Conservation (phyloP, 148 eudicot genomes). For the Chenopodium album region DNA sequence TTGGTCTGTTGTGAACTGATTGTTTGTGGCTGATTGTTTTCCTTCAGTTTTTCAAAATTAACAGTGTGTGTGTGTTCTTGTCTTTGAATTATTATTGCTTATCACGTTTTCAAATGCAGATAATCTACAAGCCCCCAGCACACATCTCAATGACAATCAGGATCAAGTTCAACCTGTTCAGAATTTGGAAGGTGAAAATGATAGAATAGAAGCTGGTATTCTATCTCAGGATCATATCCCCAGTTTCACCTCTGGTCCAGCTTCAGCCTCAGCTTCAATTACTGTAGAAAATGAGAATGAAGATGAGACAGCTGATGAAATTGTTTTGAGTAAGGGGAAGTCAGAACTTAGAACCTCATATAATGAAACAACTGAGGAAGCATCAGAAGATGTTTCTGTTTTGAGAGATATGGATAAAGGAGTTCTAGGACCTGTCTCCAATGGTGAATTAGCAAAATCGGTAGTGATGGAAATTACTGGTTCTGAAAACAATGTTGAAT, state of each 20-base stretch:
- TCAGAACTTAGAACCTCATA: slow-evolving; percentile 9
- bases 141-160: slow-evolving; percentile 16
- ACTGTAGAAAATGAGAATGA: slow-evolving; percentile 27
- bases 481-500: slow-evolving; percentile 25
- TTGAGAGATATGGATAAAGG: slow-evolving; percentile 14
- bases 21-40: background rate
- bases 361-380: slow-evolving; percentile 24
- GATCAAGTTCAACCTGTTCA: slow-evolving; percentile 15
- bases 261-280: slow-evolving; percentile 20
- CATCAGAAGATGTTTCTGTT: slow-evolving; percentile 25
- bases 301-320: slow-evolving; percentile 22
- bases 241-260: slow-evolving; percentile 15
- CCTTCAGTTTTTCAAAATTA: background rate
- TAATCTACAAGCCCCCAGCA: slow-evolving; percentile 17
- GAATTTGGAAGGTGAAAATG: slow-evolving; percentile 18
- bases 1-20: background rate
- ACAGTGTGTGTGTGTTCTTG: background rate
- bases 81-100: background rate
- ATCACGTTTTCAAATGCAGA: slow-evolving; percentile 28
- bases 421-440: slow-evolving; percentile 15
- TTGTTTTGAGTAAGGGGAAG: slow-evolving; percentile 9
- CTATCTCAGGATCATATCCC: slow-evolving; percentile 22
- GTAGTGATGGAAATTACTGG: slow-evolving; percentile 19
- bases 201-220: slow-evolving; percentile 18
- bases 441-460: slow-evolving; percentile 17